Conservation (phyloP, 768 basidiomycete genomes). For the Ramaria sp. region DNA sequence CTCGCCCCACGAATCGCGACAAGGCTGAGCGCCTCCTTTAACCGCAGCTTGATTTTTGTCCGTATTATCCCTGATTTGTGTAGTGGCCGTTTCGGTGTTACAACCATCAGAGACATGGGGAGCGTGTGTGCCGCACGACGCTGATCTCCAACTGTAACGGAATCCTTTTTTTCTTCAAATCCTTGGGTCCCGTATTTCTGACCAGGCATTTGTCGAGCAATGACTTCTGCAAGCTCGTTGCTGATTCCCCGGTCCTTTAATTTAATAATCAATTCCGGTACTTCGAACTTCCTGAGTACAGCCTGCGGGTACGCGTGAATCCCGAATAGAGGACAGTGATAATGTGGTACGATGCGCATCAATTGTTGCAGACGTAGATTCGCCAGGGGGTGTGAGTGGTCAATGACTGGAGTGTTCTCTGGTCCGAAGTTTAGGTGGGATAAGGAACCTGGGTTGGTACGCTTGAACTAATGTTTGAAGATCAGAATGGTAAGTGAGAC, state of each 20-base stretch:
- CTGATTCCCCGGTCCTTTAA: not conserved
- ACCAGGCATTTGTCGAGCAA: not conserved
- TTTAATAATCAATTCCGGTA: not conserved
- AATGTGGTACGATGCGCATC: not conserved
- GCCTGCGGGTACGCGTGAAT: conserved; percentile 4
- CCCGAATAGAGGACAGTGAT: not conserved
- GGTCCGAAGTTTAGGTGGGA: not conserved
- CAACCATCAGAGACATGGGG: conserved; percentile 5
- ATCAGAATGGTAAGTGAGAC: not conserved
- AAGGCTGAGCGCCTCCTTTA: conserved; percentile 4
- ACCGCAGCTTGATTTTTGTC: not conserved
- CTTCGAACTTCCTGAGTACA: not conserved
- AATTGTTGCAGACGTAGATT: not conserved
- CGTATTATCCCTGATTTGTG: conserved; percentile 6
- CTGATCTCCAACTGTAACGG: not conserved
- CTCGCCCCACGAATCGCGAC: conserved; percentile 6
- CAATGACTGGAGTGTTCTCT: not conserved
- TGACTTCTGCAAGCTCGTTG: not conserved
- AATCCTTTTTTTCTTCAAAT: not conserved
- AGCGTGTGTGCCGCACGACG: not conserved
- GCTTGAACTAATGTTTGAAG: conserved; percentile 1
- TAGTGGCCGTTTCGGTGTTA: not conserved
- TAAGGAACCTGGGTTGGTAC: not conserved
- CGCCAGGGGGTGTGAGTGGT: not conserved
- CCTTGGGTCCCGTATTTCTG: not conserved